Percentiles rank a stretch among this genome's conserved stretches.
Evolutionary conservation across 345 rosid genomes (phyloP).

Genomic region (Capsella bursapastoris): DNA sequence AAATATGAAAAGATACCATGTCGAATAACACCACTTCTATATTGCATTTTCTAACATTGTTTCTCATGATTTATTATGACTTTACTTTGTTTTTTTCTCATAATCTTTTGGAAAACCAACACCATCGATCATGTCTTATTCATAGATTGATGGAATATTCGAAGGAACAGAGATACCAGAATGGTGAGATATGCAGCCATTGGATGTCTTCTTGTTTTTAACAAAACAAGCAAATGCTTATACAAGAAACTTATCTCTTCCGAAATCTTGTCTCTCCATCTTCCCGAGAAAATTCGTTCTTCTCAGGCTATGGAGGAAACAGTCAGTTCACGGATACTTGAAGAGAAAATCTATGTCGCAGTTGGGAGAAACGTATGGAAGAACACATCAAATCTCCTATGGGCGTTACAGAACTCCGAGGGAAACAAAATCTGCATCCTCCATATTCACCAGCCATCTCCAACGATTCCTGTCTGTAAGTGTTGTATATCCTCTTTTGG

Average conservation of each 20-base stretch:
- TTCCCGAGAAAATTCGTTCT: neutral
- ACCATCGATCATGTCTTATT: constrained; percentile 20
- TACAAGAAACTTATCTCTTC: neutral
- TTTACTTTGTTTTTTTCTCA: neutral
- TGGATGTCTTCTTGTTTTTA: constrained; percentile 25
- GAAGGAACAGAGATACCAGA: constrained; percentile 27
- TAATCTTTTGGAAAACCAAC: neutral
- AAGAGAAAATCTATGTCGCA: constrained; percentile 71
- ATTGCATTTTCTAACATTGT: constrained; percentile 1
- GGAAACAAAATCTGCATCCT: constrained; percentile 69
- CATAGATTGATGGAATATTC: constrained; percentile 40
- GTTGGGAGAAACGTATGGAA: constrained; percentile 55
- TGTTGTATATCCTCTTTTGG: constrained; percentile 16
- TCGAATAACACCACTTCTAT: neutral
- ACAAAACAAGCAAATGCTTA: constrained; percentile 3
- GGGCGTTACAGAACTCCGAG: constrained; percentile 64
- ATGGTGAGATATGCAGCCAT: constrained; percentile 1
- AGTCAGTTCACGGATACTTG: constrained; percentile 45
- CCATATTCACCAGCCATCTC: constrained; percentile 70
- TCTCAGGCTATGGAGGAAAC: constrained; percentile 39
- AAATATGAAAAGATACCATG: neutral
- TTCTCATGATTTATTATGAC: neutral
- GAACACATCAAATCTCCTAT: constrained; percentile 51
- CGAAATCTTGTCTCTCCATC: neutral
- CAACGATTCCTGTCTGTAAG: constrained; percentile 67